Conservation (phyloP, 345 rosid genomes). For the Murraya paniculata region DNA sequence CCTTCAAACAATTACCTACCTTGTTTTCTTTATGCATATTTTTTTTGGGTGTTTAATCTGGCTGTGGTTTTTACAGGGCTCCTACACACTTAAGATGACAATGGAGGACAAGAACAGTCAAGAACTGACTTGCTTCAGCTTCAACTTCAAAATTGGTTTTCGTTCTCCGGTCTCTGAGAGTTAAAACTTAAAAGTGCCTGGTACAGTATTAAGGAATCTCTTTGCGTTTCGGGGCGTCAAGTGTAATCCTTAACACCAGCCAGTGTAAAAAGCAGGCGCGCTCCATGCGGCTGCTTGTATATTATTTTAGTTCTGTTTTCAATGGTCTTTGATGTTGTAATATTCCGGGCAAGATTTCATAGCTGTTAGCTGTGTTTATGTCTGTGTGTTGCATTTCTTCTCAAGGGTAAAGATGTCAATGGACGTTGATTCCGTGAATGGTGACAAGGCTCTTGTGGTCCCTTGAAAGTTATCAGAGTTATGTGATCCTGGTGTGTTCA, state of each 20-base stretch:
- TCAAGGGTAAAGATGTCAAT: neutral
- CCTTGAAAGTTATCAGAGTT: neutral
- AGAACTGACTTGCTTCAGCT: conserved; percentile 55
- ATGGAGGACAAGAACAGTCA: conserved; percentile 36
- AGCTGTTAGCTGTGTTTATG: neutral
- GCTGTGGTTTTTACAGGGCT: conserved; percentile 42
- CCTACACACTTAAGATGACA: conserved; percentile 55
- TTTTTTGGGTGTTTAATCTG: neutral
- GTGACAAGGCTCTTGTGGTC: neutral
- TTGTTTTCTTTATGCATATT: neutral
- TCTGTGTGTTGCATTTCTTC: neutral
- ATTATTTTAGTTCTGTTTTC: neutral
- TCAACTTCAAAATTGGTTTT: conserved; percentile 44
- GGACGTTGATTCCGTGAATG: neutral
- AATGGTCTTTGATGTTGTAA: neutral
- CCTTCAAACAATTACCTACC: neutral
- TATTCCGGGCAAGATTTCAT: neutral
- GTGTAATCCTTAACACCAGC: neutral
- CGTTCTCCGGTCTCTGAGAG: conserved; percentile 16
- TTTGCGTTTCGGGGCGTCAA: neutral
- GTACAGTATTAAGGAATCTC: neutral
- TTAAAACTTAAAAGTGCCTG: neutral
- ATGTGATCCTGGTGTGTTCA: neutral
- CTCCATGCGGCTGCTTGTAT: neutral
- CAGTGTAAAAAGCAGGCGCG: neutral